Base-by-base conservation (phyloP, 345 rosid genomes). In the Balakata baccata region DNA sequence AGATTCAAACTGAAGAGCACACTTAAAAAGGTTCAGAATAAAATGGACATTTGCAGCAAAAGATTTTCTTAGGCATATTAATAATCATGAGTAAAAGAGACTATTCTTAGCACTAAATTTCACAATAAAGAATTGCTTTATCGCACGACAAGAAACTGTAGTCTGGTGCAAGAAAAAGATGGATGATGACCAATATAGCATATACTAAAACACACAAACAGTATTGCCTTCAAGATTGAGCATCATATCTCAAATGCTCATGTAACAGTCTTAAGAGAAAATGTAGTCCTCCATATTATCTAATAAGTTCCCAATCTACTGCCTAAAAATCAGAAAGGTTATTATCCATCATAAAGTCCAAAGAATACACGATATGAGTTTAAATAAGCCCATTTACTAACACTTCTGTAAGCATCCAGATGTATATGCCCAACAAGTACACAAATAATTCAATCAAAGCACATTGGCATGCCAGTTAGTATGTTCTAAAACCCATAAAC, bases 41-140 rank as follows among this genome's bases (percentile, higher is more conserved):
- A 57, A 39, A 69, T 69, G 41, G 49, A 37, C 25, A 45, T 41
- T 6, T 67, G 60, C 46, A 20, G 46, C 25, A 75, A 68, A 12
- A 6, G 50, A 43, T 11, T 56, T 8, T n/a, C 53, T 53, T 17
- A 2, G 43, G 22, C 38, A 37, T 9, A 25, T 68, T 66, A 8
- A 39, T 68, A 8, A 34, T 29, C 11, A 49, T 13, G 70, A 67
- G 56, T 0, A 18, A 34, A 29, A 60, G 34, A 17, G 7, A 7
- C 23, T 25, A 10, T 6, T 23, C 14, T 3, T 2, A 43, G 12
- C 17, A 67, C 29, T 4, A 14, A 29, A 68, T 20, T 51, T 37
- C 39, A 68, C 14, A 50, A 50, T 11, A 39, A 29, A 52, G 2
- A 51, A 20, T 10, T 18, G 25, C 17, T 67, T 51, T 17, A 54